Evolutionary conservation across 768 basidiomycete genomes (phyloP).

Genomic region (Candolleomyces eurysporus): DNA sequence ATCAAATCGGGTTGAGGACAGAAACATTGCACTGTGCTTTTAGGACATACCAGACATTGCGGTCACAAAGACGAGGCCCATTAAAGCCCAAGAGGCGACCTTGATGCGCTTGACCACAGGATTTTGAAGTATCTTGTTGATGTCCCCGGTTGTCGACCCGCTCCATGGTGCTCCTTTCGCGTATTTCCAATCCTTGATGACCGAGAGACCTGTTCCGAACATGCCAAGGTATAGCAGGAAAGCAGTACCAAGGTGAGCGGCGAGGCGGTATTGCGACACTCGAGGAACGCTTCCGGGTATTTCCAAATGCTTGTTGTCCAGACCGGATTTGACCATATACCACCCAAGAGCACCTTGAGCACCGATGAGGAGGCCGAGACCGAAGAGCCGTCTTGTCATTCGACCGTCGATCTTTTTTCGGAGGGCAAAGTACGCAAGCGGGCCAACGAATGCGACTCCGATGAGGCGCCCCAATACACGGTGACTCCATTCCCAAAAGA

Average conservation of each 20-base stretch:
- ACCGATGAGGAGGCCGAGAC: slow-evolving; percentile 80
- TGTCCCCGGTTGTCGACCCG: slow-evolving; percentile 38
- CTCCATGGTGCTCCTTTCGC: slow-evolving; percentile 58
- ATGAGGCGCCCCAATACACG: slow-evolving; percentile 88
- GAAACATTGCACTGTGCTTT: background rate
- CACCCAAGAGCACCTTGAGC: slow-evolving; percentile 92
- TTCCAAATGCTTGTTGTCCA: slow-evolving; percentile 78
- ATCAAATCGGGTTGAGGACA: slow-evolving; percentile 1
- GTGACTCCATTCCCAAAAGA: slow-evolving; percentile 98
- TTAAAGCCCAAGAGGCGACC: slow-evolving; percentile 55
- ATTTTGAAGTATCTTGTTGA: slow-evolving; percentile 50
- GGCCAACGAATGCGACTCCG: slow-evolving; percentile 79
- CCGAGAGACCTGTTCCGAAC: slow-evolving; percentile 74
- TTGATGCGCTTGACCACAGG: slow-evolving; percentile 59
- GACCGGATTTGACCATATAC: slow-evolving; percentile 99
- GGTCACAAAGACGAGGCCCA: slow-evolving; percentile 83
- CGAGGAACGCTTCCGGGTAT: slow-evolving; percentile 86
- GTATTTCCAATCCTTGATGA: slow-evolving; percentile 78
- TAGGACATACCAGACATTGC: slow-evolving; percentile 77
- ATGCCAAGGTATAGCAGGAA: slow-evolving; percentile 92
- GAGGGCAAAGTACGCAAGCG: slow-evolving; percentile 76
- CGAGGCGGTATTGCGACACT: slow-evolving; percentile 95
- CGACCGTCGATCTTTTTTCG: slow-evolving; percentile 65
- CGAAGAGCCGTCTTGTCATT: slow-evolving; percentile 62
- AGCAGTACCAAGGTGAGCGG: slow-evolving; percentile 91